These are phyloP conservation scores for Ophiostoma piceae DNA, from an alignment of 2,329 filamentous ascomycete genomes.

Conservation along the genomic window DNA sequence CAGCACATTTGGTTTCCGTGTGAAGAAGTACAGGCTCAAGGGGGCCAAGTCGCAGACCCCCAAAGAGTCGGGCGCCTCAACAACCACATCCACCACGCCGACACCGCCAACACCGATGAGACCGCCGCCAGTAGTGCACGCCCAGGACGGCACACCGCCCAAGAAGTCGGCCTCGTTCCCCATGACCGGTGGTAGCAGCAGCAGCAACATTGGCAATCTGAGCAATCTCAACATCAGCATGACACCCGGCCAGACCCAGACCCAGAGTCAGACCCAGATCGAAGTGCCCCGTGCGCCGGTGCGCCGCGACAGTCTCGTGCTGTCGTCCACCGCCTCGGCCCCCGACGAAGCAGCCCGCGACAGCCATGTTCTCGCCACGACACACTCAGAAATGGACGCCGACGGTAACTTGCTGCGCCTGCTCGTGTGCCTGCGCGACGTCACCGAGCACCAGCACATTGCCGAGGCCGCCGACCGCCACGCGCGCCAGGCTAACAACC, in stretches of 20 bases:
- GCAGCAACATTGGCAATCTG: not conserved
- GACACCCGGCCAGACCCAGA: not conserved
- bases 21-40: conserved; percentile 32
- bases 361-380: conserved; percentile 44
- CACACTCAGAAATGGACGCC: conserved; percentile 42
- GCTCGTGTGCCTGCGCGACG: conserved; percentile 48
- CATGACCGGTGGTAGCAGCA: not conserved
- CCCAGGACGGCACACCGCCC: conserved; percentile 32
- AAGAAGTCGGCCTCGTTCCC: conserved; percentile 34
- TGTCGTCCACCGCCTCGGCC: conserved; percentile 23
- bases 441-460: conserved; percentile 46
- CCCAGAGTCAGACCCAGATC: not conserved
- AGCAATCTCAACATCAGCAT: not conserved
- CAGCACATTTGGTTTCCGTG: conserved; percentile 46
- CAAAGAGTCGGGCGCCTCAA: not conserved
- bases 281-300: not conserved
- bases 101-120: not conserved
- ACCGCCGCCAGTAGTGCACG: not conserved
- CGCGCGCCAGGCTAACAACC: conserved; percentile 48
- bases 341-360: conserved; percentile 27
- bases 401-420: conserved; percentile 43
- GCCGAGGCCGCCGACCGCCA: conserved; percentile 46
- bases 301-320: conserved; percentile 24
- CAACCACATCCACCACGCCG: not conserved
- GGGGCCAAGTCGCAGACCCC: conserved; percentile 25